These are phyloP conservation scores for Blastobotrys mokoenaii DNA, from an alignment of 805 yeast genomes.

Conservation along the genomic window DNA sequence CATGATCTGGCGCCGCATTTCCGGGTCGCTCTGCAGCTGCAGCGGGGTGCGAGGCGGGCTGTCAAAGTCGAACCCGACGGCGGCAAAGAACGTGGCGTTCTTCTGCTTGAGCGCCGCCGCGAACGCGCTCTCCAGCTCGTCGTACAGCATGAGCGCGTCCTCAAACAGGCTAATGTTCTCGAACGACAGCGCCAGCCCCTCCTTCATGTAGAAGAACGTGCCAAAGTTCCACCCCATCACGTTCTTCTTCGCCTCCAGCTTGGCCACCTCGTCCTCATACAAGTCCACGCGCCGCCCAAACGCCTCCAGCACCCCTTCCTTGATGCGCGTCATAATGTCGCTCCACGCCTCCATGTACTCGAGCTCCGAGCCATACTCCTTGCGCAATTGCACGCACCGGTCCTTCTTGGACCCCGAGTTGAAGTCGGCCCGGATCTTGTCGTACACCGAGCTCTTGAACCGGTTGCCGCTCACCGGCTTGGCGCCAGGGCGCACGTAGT, in stretches of 20 bases:
- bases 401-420: constrained; percentile 29
- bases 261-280: constrained; percentile 34
- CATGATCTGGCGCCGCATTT: constrained; percentile 26
- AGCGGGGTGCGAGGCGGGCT: constrained; percentile 14
- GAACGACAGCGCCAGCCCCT: constrained; percentile 44
- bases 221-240: constrained; percentile 40
- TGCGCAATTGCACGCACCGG: constrained; percentile 26
- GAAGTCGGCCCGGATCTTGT: constrained; percentile 49
- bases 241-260: constrained; percentile 28
- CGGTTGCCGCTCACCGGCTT: constrained; percentile 27
- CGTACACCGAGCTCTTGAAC: constrained; percentile 41
- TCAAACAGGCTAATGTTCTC: constrained; percentile 49
- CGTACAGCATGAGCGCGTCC: constrained; percentile 50
- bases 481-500: constrained; percentile 37
- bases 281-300: constrained; percentile 41
- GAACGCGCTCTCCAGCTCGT: constrained; percentile 34
- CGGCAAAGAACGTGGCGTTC: constrained; percentile 23
- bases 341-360: constrained; percentile 41
- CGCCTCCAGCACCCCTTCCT: constrained; percentile 42
- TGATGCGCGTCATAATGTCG: constrained; percentile 36
- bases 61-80: constrained; percentile 22
- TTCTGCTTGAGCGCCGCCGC: constrained; percentile 13
- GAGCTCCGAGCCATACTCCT: constrained; percentile 14
- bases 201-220: constrained; percentile 36
- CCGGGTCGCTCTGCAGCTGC: constrained; percentile 13